Base-by-base conservation (phyloP, 805 yeast species). In the Debaryomyces maramus region DNA sequence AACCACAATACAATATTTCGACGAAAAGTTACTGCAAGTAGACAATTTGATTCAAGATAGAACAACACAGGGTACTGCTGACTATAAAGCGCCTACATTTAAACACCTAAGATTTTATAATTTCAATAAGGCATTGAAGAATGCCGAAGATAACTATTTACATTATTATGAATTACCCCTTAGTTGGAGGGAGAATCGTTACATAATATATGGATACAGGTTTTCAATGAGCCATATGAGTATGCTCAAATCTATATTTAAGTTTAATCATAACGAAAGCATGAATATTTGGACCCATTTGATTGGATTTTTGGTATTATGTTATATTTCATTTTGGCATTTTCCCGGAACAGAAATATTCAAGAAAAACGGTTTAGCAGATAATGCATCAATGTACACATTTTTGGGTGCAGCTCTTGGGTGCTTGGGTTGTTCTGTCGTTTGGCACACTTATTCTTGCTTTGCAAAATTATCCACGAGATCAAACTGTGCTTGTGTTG, bases 201-300 rank as follows among this genome's bases (percentile, higher is more conserved):
- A 77, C 60, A 87, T 93, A 43, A 70, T 85, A 15, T 68, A 78
- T 40, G 98, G 98, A 3, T 93, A 91, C 65, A 70, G 97, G 44
- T 93, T 91, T 63, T 81, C 84, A 45, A 67, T 77, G 41, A 73
- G 77, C 29, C 89, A 84, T 55, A 21, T 53, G 5, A 73, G 76
- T 39, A 84, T 93, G 48, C 38, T 84, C 21, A 61, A 70, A 43
- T 78, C 90, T 34, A 67, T 89, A 13, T 74, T 80, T 55, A 58
- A 69, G 34, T 66, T 67, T 48, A 74, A 50, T 59, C 98, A 93
- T 63, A 91, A 91, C 58, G 99, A 91, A 61, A 77, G 96, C 0
- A 76, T 85, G 56, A 93, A 93, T 63, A 89, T 91, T 40, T 91
- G 99, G 98, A 77, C 96, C 0, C 99, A 91, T 65, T 54, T 88